Evolutionary conservation across 768 basidiomycete species (phyloP), one percentile per base, ranked within the genome.

Genomic region (Chiua virens): DNA sequence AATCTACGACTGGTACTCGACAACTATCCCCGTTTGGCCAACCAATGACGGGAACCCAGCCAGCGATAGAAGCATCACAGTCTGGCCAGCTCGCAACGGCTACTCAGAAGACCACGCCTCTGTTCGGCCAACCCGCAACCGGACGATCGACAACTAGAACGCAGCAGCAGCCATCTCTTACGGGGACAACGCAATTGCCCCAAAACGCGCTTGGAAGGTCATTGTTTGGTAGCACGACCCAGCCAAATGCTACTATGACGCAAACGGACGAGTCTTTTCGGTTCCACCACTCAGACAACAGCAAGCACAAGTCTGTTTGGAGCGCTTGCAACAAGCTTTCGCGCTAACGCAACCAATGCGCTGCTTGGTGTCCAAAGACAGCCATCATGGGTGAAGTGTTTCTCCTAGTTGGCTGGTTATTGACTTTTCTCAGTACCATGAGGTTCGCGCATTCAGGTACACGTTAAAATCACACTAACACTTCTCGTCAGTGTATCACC

Each of bases 101-200:
- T n/a, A n/a, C n/a, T n/a, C n/a, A n/a, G n/a, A n/a, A n/a, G n/a
- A n/a, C 60, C 14, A 50, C 60, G 0, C 59, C 72, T 5, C 41
- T 76, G 20, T 77, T 79, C 50, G 74, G 76, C 8, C 71, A 74
- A 39, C 57, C 67, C 25, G 55, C 55, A 45, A 57, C 53, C 14
- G 61, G 59, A 30, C 70, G 75, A 47, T 56, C 72, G 15, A 47
- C 67, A 13, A 38, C 60, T 14, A 59, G 57, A 35, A 71, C 47
- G 30, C 71, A 70, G 22, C 72, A 72, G 22, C 71, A 71, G 43
- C 53, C 58, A 10, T 45, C 73, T 44, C 56, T 65, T 27, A 53
- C 55, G 55, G 60, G 58, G 21, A 21, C 35, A 11, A 45, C 52
- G 17, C 65, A 65, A 48, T 67, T 63, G 25, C 53, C 61, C 10